Evolutionary conservation across 257 asterid species (phyloP).

Genomic region (Avicennia marina): DNA sequence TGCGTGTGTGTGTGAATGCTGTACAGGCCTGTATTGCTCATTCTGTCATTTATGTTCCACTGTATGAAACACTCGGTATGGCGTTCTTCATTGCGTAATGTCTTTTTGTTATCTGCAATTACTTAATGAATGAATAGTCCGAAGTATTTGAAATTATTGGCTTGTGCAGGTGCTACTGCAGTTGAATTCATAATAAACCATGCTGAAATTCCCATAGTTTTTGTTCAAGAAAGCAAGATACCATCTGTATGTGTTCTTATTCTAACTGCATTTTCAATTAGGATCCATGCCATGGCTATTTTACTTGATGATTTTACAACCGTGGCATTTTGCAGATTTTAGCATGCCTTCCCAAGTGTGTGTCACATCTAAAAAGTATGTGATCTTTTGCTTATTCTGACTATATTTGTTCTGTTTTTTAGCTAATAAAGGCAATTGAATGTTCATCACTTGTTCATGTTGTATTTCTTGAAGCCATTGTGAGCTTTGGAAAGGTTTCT

Average conservation of each 20-base stretch:
- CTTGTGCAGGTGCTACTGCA: slow-evolving; percentile 88
- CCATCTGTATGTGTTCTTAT: slow-evolving; percentile 37
- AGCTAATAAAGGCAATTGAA: too few relatives aligned
- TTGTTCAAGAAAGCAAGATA: slow-evolving; percentile 78
- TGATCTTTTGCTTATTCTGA: slow-evolving; percentile 7
- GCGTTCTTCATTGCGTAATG: neutral
- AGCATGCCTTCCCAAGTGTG: slow-evolving; percentile 63
- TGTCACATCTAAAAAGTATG: slow-evolving; percentile 68
- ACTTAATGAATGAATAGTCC: too few relatives aligned
- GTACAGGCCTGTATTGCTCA: slow-evolving; percentile 88
- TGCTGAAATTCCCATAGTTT: slow-evolving; percentile 77
- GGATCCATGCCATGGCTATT: too few relatives aligned
- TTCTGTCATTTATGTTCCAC: slow-evolving; percentile 70
- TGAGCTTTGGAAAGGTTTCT: slow-evolving; percentile 68
- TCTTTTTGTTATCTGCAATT: too few relatives aligned
- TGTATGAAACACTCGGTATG: slow-evolving; percentile 73
- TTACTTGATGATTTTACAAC: too few relatives aligned
- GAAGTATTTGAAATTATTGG: too few relatives aligned
- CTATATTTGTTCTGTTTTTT: neutral
- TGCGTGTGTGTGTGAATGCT: too few relatives aligned
- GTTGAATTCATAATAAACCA: slow-evolving; percentile 92
- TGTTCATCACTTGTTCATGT: neutral
- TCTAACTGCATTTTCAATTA: neutral
- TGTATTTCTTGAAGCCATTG: slow-evolving; percentile 43
- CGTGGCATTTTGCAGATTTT: slow-evolving; percentile 90